These are phyloP conservation scores for Tetradesmus obliquus DNA, from an alignment of 139 green algal genomes.

Conservation along the genomic window DNA sequence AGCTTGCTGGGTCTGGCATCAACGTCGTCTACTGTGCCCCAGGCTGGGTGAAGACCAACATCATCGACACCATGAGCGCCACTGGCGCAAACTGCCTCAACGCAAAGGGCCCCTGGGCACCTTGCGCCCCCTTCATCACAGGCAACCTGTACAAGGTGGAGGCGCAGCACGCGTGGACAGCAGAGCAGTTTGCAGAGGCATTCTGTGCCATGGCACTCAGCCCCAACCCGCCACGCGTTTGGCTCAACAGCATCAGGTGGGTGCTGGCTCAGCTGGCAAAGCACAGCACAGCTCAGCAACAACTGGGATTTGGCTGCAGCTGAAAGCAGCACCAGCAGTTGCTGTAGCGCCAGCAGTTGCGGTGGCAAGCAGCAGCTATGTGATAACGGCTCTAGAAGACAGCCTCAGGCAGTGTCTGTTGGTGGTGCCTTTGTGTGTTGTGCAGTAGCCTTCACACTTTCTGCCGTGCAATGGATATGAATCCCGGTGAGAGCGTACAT, in stretches of 20 bases:
- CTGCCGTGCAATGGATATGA: too few relatives aligned
- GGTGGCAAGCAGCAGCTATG: too few relatives aligned
- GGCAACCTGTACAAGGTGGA: conserved; percentile 39
- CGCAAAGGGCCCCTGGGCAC: conserved; percentile 35
- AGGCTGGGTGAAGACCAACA: conserved; percentile 45
- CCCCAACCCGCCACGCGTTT: conserved; percentile 21
- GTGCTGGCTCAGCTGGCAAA: background rate
- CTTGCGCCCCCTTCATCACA: conserved; percentile 39
- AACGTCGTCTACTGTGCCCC: conserved; percentile 38
- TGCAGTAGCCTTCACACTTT: background rate
- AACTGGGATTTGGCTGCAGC: background rate
- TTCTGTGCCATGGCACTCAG: conserved; percentile 38
- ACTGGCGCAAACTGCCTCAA: conserved; percentile 33
- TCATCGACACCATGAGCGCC: conserved; percentile 14
- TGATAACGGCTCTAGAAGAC: too few relatives aligned
- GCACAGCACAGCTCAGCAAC: background rate
- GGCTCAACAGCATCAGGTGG: conserved; percentile 33
- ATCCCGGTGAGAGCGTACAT: too few relatives aligned
- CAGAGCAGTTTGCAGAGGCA: conserved; percentile 30
- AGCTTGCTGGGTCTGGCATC: conserved; percentile 40
- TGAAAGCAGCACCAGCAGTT: background rate
- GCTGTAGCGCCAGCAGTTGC: background rate
- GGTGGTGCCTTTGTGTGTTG: too few relatives aligned
- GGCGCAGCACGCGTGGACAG: conserved; percentile 17
- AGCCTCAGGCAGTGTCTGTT: too few relatives aligned